Evolutionary conservation across 345 rosid species (phyloP), one percentile per base, ranked within the genome.

Genomic region (Eucalyptus paniculata): DNA sequence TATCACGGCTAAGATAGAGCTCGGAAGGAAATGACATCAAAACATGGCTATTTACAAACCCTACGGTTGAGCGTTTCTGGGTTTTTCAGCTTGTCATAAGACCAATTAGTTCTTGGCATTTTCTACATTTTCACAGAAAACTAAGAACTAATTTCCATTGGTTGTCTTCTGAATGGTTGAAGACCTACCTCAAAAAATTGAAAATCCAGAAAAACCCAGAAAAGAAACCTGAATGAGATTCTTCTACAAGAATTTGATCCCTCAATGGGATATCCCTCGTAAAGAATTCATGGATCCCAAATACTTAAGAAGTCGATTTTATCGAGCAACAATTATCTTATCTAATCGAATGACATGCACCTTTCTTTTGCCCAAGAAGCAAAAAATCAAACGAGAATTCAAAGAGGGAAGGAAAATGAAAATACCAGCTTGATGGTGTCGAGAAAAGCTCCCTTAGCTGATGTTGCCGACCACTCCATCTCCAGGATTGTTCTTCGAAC

Each of bases 391-490:
- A 18, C 40, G 45, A 65, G 15, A 34, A 19, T 56, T 19, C 58
- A 23, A 81, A 32, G 26, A 19, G n/a, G 72, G 26, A 19, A 88
- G 47, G 86, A 89, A 83, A 60, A 62, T 44, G 21, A 67, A 10
- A 65, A 19, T 89, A 93, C 94, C 93, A 93, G 91, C 40, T 86
- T 88, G 10, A 92, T 91, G 88, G 94, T 91, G 87, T 94, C 94
- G 77, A 92, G 93, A 87, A 90, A 93, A 28, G 95, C 95, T 16
- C 90, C 89, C 32, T 93, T 90, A 72, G 95, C 95, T 24, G 92
- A 92, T 62, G 90, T 42, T 50, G 94, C 93, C 69, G 94, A 92
- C 94, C 95, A 94, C 37, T 89, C 95, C 93, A 91, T 93, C 5
- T 72, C 58, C 62, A 32, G 9, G 85, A 77, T 77, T 77, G 47